Evolutionary conservation across 768 basidiomycete species (phyloP).

Genomic region (Mrakia hoshinonis): DNA sequence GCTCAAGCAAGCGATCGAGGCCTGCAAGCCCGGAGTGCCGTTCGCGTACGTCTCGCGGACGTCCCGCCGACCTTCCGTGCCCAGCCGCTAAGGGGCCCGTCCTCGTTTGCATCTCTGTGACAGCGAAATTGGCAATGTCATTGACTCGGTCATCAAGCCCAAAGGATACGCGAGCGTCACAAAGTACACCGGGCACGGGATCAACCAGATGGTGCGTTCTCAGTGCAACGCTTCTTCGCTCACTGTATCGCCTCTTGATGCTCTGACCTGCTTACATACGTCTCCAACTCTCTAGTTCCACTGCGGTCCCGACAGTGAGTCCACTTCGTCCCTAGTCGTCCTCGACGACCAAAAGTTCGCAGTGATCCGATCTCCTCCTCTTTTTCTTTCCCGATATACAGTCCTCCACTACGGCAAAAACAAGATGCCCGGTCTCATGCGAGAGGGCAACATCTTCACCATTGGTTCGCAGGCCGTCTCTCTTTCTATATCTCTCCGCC

Average conservation of each 20-base stretch:
- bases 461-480: too few species aligned
- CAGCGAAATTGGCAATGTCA: slow-evolving; percentile 42
- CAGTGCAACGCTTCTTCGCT: too few species aligned
- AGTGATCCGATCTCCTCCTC: too few species aligned
- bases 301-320: slow-evolving; percentile 55
- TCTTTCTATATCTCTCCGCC: neutral
- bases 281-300: slow-evolving; percentile 56
- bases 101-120: too few species aligned
- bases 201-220: slow-evolving; percentile 51
- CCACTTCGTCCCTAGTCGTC: neutral
- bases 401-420: slow-evolving; percentile 86
- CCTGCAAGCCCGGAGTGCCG: slow-evolving; percentile 86
- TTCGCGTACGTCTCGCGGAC: slow-evolving; percentile 56
- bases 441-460: slow-evolving; percentile 53
- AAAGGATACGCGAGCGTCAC: slow-evolving; percentile 84
- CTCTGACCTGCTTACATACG: neutral
- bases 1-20: slow-evolving; percentile 77
- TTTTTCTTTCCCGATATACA: too few species aligned
- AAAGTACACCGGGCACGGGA: slow-evolving; percentile 83
- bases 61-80: slow-evolving; percentile 4
- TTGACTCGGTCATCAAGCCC: slow-evolving; percentile 70
- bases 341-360: too few species aligned
- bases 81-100: too few species aligned
- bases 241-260: too few species aligned
- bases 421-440: slow-evolving; percentile 90